Base-by-base conservation (phyloP, 2,329 filamentous ascomycete genomes). In the Fusarium sp. region DNA sequence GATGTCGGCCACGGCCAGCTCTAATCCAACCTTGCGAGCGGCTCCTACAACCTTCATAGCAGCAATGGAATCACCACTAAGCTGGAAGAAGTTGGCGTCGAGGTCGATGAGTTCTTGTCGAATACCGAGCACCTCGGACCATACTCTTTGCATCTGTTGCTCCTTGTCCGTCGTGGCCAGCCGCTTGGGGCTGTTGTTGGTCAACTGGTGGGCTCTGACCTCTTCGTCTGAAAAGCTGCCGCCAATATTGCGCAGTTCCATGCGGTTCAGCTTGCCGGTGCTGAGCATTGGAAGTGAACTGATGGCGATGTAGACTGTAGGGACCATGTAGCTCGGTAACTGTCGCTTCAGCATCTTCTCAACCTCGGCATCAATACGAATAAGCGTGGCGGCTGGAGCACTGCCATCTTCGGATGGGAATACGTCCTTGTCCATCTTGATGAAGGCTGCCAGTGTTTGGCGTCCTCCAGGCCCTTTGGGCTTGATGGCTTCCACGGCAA, bases 1-100 rank as follows among this genome's bases (percentile, higher is more conserved):
- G 35, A 81, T 76, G 36, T 78, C 74, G 3, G 78, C 76, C 5
- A 82, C 80, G 10, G 72, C 78, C 40, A 83, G 46, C 3, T 69
- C 57, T 26, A 80, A 64, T 2, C 75, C 76, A n/a, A 75, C 69
- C 22, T 73, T 70, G 35, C 79, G 70, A 6, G 78, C 76, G n/a
- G 74, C 52, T 7, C 64, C 58, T 9, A 67, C 67, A 68, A 56
- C 19, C 15, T 32, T 25, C 58, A 70, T 70, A 19, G 65, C 62
- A 5, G 52, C 45, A 24, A 70, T 61, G 5, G 68, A 71, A 47
- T 71, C 67, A 5, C 81, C 80, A 3, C 80, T 80, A 5, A 81
- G 73, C 0, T 71, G 73, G 61, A 82, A 77, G 73, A 82, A 81
- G 67, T 74, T 76, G 60, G 78, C 76, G 11, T 60, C 15, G 22